A percentile compares a stretch with the other conserved stretches of the same genome.
These are phyloP conservation scores for Raffaelea ambrosiae DNA, from an alignment of 2,329 filamentous ascomycete species.

Conservation along the genomic window DNA sequence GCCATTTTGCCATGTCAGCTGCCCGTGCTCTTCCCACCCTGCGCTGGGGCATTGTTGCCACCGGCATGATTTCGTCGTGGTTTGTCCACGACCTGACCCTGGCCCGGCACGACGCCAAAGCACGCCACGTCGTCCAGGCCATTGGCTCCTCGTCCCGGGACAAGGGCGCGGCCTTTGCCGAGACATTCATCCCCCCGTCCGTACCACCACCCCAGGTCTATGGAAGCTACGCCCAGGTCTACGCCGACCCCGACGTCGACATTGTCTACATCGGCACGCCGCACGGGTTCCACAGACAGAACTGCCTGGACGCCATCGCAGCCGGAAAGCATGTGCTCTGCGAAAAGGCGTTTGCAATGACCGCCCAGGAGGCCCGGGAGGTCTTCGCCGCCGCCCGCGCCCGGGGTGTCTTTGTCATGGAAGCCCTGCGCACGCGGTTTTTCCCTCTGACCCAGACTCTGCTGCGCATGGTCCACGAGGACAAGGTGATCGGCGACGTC, in stretches of 20 bases:
- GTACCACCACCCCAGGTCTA: conserved; percentile 32
- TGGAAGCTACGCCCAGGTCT: conserved; percentile 29
- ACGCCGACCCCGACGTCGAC: conserved; percentile 31
- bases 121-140: conserved; percentile 28
- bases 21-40: conserved; percentile 9
- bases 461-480: conserved; percentile 25
- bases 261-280: conserved; percentile 38
- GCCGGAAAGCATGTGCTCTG: conserved; percentile 35
- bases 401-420: conserved; percentile 33
- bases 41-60: conserved; percentile 29
- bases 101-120: conserved; percentile 20
- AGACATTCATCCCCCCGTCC: background rate
- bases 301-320: conserved; percentile 32
- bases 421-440: conserved; percentile 38
- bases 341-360: conserved; percentile 36
- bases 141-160: conserved; percentile 25
- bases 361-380: conserved; percentile 27
- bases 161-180: conserved; percentile 27
- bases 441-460: conserved; percentile 28
- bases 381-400: conserved; percentile 28
- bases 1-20: no score
- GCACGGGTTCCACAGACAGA: conserved; percentile 33
- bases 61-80: conserved; percentile 35
- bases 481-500: conserved; percentile 29
- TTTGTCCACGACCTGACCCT: conserved; percentile 31